phyloP scores from a whole-genome alignment of 352 stramenopile genomes.

The Phytopythium helicoides region DNA sequence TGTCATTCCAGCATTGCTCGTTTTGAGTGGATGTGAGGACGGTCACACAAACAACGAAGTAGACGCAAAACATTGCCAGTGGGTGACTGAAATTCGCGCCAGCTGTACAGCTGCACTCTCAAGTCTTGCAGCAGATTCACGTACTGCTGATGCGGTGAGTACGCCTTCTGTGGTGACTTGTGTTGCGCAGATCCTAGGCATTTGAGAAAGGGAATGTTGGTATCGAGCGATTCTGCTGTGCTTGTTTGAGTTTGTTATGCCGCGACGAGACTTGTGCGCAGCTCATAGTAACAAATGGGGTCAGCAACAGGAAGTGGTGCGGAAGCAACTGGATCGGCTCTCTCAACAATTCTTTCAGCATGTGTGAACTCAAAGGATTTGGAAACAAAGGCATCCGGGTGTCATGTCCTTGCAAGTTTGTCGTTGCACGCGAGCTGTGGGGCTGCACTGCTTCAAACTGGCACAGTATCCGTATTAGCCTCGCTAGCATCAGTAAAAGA shows the following conservation, averaged over 20 bases:
- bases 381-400: conserved; percentile 72
- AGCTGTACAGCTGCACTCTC: conserved; percentile 62
- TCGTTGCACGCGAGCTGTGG: conserved; percentile 68
- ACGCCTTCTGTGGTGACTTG: conserved; percentile 52
- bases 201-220: conserved; percentile 48
- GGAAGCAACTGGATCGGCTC: background rate
- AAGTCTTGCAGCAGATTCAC: conserved; percentile 50
- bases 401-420: conserved; percentile 71
- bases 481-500: conserved; percentile 56
- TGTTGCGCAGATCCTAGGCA: conserved; percentile 47
- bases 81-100: conserved; percentile 51
- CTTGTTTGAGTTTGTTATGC: conserved; percentile 68
- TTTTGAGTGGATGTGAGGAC: conserved; percentile 22
- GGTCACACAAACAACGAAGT: conserved; percentile 10
- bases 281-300: conserved; percentile 47
- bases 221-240: conserved; percentile 71
- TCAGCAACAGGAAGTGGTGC: background rate
- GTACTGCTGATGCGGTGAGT: conserved; percentile 32
- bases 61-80: conserved; percentile 2
- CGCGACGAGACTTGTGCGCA: conserved; percentile 61
- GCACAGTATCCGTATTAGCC: conserved; percentile 52
- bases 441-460: conserved; percentile 41
- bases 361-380: conserved; percentile 59
- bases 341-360: conserved; percentile 56
- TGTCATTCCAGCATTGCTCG: conserved; percentile 56